Percentiles rank a stretch among this genome's conserved stretches.
Conservation (phyloP, 2,329 filamentous ascomycete species). For the Ophiostoma pallidulum region DNA sequence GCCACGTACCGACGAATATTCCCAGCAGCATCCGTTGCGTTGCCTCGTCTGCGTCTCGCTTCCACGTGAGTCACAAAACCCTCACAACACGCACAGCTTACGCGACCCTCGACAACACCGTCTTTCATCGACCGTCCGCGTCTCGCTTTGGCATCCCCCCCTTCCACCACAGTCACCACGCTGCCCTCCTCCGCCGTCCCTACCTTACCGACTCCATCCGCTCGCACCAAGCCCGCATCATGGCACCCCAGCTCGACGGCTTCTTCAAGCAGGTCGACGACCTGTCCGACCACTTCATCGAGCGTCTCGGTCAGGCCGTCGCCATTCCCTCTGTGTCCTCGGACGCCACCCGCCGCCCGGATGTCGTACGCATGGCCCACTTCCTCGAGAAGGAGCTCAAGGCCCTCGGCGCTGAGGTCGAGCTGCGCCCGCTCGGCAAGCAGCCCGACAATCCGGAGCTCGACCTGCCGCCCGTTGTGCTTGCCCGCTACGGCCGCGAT, state of each 20-base stretch:
- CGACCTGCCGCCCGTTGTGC: conserved; percentile 82
- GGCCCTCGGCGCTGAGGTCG: conserved; percentile 73
- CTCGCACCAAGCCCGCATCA: conserved; percentile 57
- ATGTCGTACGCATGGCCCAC: conserved; percentile 94
- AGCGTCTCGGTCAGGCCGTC: conserved; percentile 81
- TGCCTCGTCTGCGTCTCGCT: not conserved
- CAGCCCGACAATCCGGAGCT: conserved; percentile 87
- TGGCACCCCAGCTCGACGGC: conserved; percentile 82
- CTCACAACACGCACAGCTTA: too few relatives aligned
- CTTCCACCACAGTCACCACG: not conserved
- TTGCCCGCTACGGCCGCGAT: conserved; percentile 87
- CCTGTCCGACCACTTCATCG: conserved; percentile 73
- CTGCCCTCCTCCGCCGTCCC: too few relatives aligned
- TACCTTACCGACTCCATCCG: conserved; percentile 47
- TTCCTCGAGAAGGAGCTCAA: conserved; percentile 79
- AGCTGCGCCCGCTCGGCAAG: conserved; percentile 79
- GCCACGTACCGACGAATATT: conserved; percentile 1
- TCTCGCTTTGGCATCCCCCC: not conserved
- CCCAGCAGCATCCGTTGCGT: not conserved
- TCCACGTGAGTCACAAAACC: too few relatives aligned
- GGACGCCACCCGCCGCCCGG: conserved; percentile 75
- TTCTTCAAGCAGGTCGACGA: conserved; percentile 90
- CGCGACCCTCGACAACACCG: too few relatives aligned
- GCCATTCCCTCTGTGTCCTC: conserved; percentile 94
- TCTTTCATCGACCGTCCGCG: not conserved